Base-by-base conservation (phyloP, 2,329 filamentous ascomycete species). In the Penicillium sp. region DNA sequence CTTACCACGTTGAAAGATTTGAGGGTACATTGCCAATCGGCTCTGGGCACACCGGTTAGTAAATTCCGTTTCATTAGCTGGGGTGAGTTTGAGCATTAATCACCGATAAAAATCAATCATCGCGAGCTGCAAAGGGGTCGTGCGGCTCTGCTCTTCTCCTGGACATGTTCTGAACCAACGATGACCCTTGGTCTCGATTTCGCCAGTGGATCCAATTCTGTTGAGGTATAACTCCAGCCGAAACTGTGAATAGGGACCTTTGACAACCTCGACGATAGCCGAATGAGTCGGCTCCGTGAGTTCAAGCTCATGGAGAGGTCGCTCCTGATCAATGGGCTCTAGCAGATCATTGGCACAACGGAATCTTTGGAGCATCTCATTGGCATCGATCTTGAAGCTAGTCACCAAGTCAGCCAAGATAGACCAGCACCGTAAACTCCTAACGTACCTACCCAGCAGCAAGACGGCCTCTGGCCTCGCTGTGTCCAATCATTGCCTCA, bases 21-120 rank as follows among this genome's bases (percentile, higher is more conserved):
- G 47, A 73, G 64, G 47, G 72, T 67, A 8, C 72, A 52, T 49
- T 72, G 65, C 60, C 70, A 71, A 49, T 73, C 70, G 11, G 63
- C 64, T 38, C 70, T 72, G 47, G 27, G 28, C 12, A 12, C 24
- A 4, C 18, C 2, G 36, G n/a, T 43, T 4, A 43, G 18, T 12
- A 7, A 12, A 8, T 18, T 5, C 0, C 29, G 29, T 32, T 7
- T 43, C 25, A 43, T 35, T 11, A 36, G 9, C 5, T 7, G n/a
- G n/a, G n/a, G n/a, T n/a, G n/a, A n/a, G 24, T 3, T 32, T 11
- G 29, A 32, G 7, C 11, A 32, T 32, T 5, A 32, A 32, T n/a
- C 29, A 71, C 69, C 61, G 61, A 48, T 64, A 60, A 46, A 71
- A 68, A 43, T 70, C 68, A 33, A 70, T 56, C 11, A 70, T 58